phyloP scores from a whole-genome alignment of 768 basidiomycete genomes.

The Hygrophorus pudorinus region DNA sequence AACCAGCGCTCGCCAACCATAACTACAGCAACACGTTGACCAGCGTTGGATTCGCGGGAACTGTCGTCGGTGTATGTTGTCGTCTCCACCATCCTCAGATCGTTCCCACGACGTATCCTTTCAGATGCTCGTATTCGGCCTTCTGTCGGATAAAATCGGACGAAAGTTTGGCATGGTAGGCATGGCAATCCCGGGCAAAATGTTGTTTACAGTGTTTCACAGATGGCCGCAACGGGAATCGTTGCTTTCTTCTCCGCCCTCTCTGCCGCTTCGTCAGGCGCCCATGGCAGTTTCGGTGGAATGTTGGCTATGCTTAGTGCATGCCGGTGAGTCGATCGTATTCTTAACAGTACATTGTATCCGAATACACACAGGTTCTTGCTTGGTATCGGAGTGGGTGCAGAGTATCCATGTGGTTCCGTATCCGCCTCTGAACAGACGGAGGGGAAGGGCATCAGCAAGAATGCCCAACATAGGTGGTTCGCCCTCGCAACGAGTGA shows the following conservation, averaged over 20 bases:
- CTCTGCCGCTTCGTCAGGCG: conserved; percentile 76
- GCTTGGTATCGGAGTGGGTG: conserved; percentile 81
- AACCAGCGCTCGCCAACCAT: conserved; percentile 34
- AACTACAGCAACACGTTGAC: conserved; percentile 57
- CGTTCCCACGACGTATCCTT: too few relatives aligned
- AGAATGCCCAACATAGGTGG: conserved; percentile 78
- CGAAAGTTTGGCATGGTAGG: conserved; percentile 82
- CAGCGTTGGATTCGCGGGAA: conserved; percentile 76
- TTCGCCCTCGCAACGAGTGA: conserved; percentile 84
- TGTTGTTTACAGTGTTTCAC: conserved; percentile 9
- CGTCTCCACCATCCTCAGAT: too few relatives aligned
- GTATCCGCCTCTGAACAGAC: conserved; percentile 87
- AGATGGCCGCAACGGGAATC: conserved; percentile 79
- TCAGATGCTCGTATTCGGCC: conserved; percentile 44
- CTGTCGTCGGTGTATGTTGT: conserved; percentile 47
- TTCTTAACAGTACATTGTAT: background rate
- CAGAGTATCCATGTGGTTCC: conserved; percentile 85
- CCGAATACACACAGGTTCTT: conserved; percentile 47
- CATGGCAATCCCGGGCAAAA: background rate
- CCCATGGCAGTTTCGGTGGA: conserved; percentile 57
- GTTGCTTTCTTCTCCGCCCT: conserved; percentile 78
- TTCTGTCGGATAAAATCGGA: conserved; percentile 78
- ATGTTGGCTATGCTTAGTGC: conserved; percentile 70
- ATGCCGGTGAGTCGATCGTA: conserved; percentile 44
- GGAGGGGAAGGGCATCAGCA: conserved; percentile 69